Conservation (phyloP, 1,139 yeast species). For the Pichia sp. region DNA sequence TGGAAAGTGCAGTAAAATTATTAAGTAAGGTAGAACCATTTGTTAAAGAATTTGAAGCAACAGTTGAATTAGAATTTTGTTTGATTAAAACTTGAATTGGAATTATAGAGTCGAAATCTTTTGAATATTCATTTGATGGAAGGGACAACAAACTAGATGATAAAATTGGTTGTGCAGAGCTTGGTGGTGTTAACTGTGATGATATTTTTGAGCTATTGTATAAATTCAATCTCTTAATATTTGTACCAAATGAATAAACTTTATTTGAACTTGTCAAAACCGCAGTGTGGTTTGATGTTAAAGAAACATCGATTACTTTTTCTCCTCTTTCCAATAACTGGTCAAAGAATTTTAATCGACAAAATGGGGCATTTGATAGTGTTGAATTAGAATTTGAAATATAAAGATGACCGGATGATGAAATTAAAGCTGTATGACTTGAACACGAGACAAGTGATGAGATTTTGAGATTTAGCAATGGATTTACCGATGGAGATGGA, state of each 20-base stretch:
- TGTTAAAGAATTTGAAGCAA: neutral
- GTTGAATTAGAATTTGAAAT: constrained; percentile 8
- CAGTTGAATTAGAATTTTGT: neutral
- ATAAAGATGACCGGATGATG: constrained; percentile 34
- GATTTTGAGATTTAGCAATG: constrained; percentile 4
- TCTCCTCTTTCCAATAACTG: constrained; percentile 21
- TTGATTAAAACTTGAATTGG: constrained; percentile 42
- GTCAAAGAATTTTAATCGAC: constrained; percentile 24
- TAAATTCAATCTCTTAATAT: constrained; percentile 8
- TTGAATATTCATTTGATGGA: constrained; percentile 12
- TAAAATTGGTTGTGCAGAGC: neutral
- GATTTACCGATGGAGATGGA: constrained; percentile 9
- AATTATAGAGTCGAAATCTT: constrained; percentile 34
- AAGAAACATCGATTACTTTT: constrained; percentile 38
- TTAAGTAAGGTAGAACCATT: neutral
- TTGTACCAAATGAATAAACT: constrained; percentile 66
- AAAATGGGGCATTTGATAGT: constrained; percentile 15
- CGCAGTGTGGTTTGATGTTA: constrained; percentile 65
- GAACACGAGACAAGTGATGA: constrained; percentile 4
- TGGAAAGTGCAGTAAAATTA: constrained; percentile 8
- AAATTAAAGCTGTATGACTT: constrained; percentile 13
- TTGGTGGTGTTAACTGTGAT: neutral
- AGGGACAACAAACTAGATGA: neutral
- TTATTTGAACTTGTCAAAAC: constrained; percentile 46
- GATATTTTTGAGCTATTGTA: constrained; percentile 1